phyloP scores from a whole-genome alignment of 1,284 basidiomycete genomes.

The Tilletia caries region DNA sequence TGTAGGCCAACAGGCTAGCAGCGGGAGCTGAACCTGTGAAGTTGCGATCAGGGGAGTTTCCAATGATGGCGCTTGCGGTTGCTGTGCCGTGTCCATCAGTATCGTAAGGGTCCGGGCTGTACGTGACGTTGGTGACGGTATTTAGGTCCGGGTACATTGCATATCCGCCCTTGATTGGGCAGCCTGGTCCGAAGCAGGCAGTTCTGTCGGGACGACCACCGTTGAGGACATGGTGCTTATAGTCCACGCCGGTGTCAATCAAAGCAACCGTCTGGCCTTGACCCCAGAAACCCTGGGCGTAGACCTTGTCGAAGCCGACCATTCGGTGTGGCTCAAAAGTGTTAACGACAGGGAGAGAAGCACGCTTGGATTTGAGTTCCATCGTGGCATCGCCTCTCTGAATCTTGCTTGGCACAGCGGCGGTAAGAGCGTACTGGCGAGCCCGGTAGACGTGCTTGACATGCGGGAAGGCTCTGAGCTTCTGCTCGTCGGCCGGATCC shows the following conservation, averaged over 20 bases:
- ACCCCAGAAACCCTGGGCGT: constrained; percentile 60
- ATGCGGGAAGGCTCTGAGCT: too few relatives aligned
- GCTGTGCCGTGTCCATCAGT: constrained; percentile 57
- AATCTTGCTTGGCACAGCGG: not conserved
- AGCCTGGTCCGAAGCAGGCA: constrained; percentile 36
- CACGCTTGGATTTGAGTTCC: too few relatives aligned
- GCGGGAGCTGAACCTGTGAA: constrained; percentile 37
- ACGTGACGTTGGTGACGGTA: too few relatives aligned
- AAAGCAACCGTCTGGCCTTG: constrained; percentile 62
- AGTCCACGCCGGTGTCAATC: constrained; percentile 60
- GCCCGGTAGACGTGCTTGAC: too few relatives aligned
- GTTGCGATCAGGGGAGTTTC: constrained; percentile 55
- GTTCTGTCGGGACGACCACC: constrained; percentile 54
- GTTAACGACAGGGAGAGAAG: too few relatives aligned
- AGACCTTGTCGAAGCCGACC: constrained; percentile 59
- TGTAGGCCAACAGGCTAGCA: constrained; percentile 52
- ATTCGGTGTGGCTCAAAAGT: constrained; percentile 15
- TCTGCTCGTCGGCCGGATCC: too few relatives aligned
- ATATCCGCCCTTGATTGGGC: constrained; percentile 29
- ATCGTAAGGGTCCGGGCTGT: too few relatives aligned
- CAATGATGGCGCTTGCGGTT: constrained; percentile 67
- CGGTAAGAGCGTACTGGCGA: too few relatives aligned
- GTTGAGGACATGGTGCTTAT: constrained; percentile 63
- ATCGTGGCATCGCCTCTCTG: too few relatives aligned
- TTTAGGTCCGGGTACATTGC: too few relatives aligned